Percentiles rank a stretch among this genome's conserved stretches.
These are phyloP conservation scores for Rasamsonia emersonii DNA, from an alignment of 2,329 filamentous ascomycete species.

Conservation along the genomic window DNA sequence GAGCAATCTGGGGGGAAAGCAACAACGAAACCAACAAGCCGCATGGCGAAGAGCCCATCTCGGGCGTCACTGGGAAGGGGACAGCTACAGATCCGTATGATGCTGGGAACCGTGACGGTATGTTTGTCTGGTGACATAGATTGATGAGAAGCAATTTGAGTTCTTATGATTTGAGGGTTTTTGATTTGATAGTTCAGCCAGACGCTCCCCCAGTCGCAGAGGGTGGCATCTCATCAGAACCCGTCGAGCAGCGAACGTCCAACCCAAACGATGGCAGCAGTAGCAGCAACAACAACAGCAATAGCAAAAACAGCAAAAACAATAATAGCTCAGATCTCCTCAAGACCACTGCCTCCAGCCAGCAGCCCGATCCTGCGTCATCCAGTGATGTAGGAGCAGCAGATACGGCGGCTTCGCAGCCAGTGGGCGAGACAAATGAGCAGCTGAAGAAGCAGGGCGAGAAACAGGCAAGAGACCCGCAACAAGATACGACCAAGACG, in stretches of 20 bases:
- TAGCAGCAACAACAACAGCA: no score
- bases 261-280: no score
- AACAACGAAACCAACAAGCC: conserved; percentile 20
- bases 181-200: neutral
- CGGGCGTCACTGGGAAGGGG: conserved; percentile 60
- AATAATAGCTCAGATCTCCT: no score
- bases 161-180: neutral
- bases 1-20: conserved; percentile 41
- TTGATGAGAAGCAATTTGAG: neutral
- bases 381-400: conserved; percentile 4
- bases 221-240: no score
- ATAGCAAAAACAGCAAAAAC: no score
- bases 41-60: conserved; percentile 57
- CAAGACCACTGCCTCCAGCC: no score
- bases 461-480: conserved; percentile 5
- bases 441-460: conserved; percentile 6
- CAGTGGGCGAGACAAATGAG: conserved; percentile 5
- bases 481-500: no score
- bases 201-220: no score
- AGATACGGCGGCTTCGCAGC: conserved; percentile 4
- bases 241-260: no score
- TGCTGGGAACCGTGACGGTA: conserved; percentile 62
- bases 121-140: conserved; percentile 12
- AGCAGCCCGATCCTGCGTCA: conserved; percentile 4
- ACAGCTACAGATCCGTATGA: conserved; percentile 66